Evolutionary conservation across 1,284 basidiomycete genomes (phyloP), one percentile per base, ranked within the genome.

Genomic region (Ustilago curta): DNA sequence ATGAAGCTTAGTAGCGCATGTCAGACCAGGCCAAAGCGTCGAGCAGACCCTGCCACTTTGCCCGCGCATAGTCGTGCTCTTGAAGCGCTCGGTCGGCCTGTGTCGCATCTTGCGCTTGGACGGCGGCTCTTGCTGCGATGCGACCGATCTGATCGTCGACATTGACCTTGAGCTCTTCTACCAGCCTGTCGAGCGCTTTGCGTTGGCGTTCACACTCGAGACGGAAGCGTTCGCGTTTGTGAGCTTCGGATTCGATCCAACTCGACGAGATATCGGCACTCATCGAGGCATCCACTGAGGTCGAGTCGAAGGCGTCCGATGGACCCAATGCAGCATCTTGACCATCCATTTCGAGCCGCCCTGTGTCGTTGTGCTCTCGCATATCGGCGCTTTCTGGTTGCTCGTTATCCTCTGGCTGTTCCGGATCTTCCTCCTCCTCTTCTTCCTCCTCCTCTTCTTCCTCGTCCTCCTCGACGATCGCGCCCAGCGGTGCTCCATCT

Each of bases 91-190:
- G 67, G 27, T 70, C 62, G 12, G 66, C 66, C 29, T 58, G 55
- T 9, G 55, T 65, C 2, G 59, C 59, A 45, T 69, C 65, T 9
- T 60, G 59, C 9, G 60, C 56, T 37, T 63, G 54, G 2, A 32
- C 31, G 4, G 62, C 62, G 19, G 61, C 58, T 23, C 51, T 47
- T 8, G 59, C 55, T 5, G 66, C 71, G 42, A 66, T 47, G 9
- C 58, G 54, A 16, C 58, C 72, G 27, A 75, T 70, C 64, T 75
- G 72, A n/a, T 64, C 63, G 23, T 75, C 68, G 25, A 75, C 49
- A 14, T 57, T 48, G 40, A 65, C 31, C 37, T 64, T 75, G 52
- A 75, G 64, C 50, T 57, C 55, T n/a, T 70, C 72, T 1, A 68
- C 54, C 16, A 75, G 57, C 23, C 59, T 40, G 27, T 39, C 19